Conservation (phyloP, 2,329 filamentous ascomycete species). For the Epichloe elymi region DNA sequence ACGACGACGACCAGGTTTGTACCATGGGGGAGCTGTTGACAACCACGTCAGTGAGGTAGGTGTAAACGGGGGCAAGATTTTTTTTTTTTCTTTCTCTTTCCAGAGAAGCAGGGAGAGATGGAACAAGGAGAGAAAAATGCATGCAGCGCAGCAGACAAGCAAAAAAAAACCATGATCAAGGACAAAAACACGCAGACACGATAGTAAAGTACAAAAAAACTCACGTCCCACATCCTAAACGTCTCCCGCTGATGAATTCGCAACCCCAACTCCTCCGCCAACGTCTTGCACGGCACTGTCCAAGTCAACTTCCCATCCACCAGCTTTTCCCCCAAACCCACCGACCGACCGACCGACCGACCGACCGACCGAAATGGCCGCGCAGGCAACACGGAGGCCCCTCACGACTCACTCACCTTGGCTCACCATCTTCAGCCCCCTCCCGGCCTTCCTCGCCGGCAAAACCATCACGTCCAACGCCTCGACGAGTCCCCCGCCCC, state of each 20-base stretch:
- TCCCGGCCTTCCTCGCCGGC: slow-evolving; percentile 63
- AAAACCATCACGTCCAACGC: slow-evolving; percentile 80
- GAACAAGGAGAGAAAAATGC: too few species aligned
- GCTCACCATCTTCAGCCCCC: slow-evolving; percentile 55
- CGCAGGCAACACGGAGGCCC: too few species aligned
- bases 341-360: too few species aligned
- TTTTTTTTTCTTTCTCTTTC: too few species aligned
- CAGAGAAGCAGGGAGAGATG: background rate
- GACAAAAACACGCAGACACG: background rate
- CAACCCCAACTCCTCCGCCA: slow-evolving; percentile 51
- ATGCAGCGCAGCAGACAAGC: too few species aligned
- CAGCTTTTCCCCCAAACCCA: too few species aligned
- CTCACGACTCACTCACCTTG: slow-evolving; percentile 39
- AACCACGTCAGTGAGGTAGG: background rate
- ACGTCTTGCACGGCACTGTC: slow-evolving; percentile 57
- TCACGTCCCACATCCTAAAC: slow-evolving; percentile 68
- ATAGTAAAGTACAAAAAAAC: slow-evolving; percentile 14
- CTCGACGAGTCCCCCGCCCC: slow-evolving; percentile 42
- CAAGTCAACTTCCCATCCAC: too few species aligned
- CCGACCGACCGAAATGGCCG: too few species aligned
- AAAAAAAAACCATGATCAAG: background rate
- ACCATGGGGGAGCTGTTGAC: slow-evolving; percentile 37
- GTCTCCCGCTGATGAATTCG: slow-evolving; percentile 64
- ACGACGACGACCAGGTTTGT: slow-evolving; percentile 81
- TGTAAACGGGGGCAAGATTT: background rate